These are phyloP conservation scores for Quercus phellos DNA, from an alignment of 331 rosid species.

Conservation along the genomic window DNA sequence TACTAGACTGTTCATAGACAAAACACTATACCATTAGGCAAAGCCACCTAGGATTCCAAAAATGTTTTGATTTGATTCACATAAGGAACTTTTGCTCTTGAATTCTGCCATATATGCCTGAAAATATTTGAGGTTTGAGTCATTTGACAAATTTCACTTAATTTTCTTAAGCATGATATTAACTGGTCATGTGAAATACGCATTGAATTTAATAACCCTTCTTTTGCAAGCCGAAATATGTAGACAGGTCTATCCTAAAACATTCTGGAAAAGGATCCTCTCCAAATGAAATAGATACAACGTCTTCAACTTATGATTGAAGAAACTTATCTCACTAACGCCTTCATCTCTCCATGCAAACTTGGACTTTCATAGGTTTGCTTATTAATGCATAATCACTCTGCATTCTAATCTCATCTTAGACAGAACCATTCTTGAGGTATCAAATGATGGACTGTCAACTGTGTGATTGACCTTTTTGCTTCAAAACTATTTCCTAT, in stretches of 20 bases:
- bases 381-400: constrained; percentile 23
- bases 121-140: too few species aligned
- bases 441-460: constrained; percentile 12
- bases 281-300: too few species aligned
- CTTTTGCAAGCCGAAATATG: constrained; percentile 4
- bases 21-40: not conserved
- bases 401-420: constrained; percentile 3
- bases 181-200: not conserved
- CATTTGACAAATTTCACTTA: too few species aligned
- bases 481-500: not conserved
- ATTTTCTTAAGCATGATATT: too few species aligned
- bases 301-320: constrained; percentile 13
- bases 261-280: not conserved
- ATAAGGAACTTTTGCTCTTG: not conserved
- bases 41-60: not conserved
- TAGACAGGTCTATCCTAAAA: not conserved
- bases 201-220: not conserved
- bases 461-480: not conserved
- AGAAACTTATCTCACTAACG: constrained; percentile 11
- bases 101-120: not conserved
- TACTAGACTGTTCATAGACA: not conserved
- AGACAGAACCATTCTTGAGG: constrained; percentile 9
- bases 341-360: constrained; percentile 16
- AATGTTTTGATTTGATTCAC: not conserved
- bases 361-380: constrained; percentile 14